These are phyloP conservation scores for Candida sphagnicola DNA, from an alignment of 805 yeast species.

Conservation along the genomic window DNA sequence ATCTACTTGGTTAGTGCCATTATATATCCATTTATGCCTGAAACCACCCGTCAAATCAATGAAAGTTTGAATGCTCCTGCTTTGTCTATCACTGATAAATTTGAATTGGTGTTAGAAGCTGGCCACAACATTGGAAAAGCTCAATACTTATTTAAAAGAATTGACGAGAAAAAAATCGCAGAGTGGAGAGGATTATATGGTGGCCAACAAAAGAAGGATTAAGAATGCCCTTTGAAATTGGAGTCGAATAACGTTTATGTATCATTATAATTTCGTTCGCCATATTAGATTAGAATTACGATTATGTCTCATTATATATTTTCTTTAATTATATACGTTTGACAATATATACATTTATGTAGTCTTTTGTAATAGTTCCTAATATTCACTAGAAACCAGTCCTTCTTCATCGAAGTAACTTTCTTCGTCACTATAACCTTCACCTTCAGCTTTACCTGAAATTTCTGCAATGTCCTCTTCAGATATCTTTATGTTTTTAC, in stretches of 20 bases:
- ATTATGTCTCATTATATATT: too few relatives aligned
- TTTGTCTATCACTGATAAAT: conserved; percentile 70
- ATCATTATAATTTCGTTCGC: too few relatives aligned
- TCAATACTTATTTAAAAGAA: conserved; percentile 85
- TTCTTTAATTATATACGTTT: too few relatives aligned
- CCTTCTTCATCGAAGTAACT: conserved; percentile 16
- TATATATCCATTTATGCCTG: conserved; percentile 89
- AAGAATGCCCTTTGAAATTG: too few relatives aligned
- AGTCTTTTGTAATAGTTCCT: too few relatives aligned
- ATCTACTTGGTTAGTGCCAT: conserved; percentile 82
- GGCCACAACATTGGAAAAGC: conserved; percentile 92
- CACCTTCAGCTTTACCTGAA: conserved; percentile 9
- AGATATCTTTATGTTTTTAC: conserved; percentile 22
- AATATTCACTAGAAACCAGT: conserved; percentile 8
- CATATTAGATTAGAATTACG: too few relatives aligned
- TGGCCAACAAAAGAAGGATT: conserved; percentile 54
- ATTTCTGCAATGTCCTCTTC: conserved; percentile 19
- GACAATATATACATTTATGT: background rate
- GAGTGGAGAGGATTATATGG: conserved; percentile 87
- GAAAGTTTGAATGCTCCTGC: conserved; percentile 82
- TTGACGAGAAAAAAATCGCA: conserved; percentile 83
- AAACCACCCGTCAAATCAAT: conserved; percentile 62
- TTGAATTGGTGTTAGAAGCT: conserved; percentile 60
- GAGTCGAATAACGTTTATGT: too few relatives aligned
- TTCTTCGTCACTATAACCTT: conserved; percentile 10